phyloP scores from a whole-genome alignment of 1,284 basidiomycete species.

The Cryptococcus deneoformans region DNA sequence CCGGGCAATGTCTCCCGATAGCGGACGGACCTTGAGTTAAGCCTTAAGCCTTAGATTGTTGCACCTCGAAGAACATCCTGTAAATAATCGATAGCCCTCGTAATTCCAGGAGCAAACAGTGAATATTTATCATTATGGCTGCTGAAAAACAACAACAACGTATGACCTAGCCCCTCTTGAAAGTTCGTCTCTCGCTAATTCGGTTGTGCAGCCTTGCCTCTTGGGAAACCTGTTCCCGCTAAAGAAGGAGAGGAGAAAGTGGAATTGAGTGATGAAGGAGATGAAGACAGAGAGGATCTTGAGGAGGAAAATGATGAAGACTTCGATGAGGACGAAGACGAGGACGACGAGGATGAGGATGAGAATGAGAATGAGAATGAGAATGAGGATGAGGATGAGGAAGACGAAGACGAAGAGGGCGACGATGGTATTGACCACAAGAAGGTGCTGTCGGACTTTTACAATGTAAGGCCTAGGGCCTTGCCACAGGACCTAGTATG shows the following conservation, averaged over 20 bases:
- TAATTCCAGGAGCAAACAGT: too few species aligned
- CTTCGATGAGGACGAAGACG: conserved; percentile 4
- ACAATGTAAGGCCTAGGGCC: conserved; percentile 6
- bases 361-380: conserved; percentile 1
- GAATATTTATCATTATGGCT: too few species aligned
- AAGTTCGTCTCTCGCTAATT: too few species aligned
- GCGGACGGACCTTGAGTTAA: too few species aligned
- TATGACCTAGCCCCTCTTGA: too few species aligned
- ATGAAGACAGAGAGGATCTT: background rate
- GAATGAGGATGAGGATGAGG: conserved; percentile 3
- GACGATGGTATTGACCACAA: conserved; percentile 11
- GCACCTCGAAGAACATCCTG: too few species aligned
- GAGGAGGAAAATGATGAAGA: background rate
- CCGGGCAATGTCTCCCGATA: too few species aligned
- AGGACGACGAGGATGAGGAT: conserved; percentile 2
- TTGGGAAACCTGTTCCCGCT: background rate
- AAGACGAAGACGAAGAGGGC: conserved; percentile 11
- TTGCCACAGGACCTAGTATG: background rate
- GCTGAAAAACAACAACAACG: too few species aligned
- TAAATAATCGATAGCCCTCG: too few species aligned
- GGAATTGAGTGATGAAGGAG: background rate
- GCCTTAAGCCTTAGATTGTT: too few species aligned
- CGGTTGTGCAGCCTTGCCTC: too few species aligned
- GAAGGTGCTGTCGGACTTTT: conserved; percentile 14
- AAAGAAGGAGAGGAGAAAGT: background rate